Base-by-base conservation (phyloP, 2,329 filamentous ascomycete species). In the Fusarium fujikuroi region DNA sequence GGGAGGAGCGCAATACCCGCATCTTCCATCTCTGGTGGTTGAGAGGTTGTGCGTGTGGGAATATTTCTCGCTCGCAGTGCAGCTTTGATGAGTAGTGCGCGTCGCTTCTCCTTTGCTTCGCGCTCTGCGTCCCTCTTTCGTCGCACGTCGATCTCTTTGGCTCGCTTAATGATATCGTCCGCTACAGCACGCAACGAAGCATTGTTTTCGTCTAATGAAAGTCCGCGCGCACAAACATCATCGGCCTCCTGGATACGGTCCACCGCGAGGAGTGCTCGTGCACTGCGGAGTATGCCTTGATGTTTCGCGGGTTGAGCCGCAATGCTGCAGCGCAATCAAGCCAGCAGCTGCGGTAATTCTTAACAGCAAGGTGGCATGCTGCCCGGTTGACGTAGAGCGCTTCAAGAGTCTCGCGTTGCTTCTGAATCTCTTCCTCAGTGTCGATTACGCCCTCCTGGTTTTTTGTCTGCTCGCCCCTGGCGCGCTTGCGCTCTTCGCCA, bases 271-370 rank as follows among this genome's bases (percentile, higher is more conserved):
- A 97, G 88, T 8, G 96, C 95, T 67, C 88, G 87, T 5, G 93
- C 90, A 62, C 93, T 95, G 71, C 96, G 92, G 83, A 99, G 84
- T 92, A 94, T 2, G 96, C 95, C 84, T 99, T 99, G 78, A 97
- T 82, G 81, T 97, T 98, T 57, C 81, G 82, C 7, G 91, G 88
- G 82, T 98, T 97, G 66, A 98, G 85, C 43, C 91, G 89, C 68
- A 99, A 87, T 3, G 93, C 92, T 12, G 90, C 87, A 5, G 92
- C 93, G 82, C 95, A 96, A 85, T 98, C 96, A 53, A 92, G 87
- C 78, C 92, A 97, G 83, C 93, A 95, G 71, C 91, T 92, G 72
- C 95, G 92, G 84, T 95, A 96, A 85, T 99, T 99, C 80, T 90
- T 89, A 74, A 98, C 87, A 81, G 95, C 92, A 69, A 99, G 87